Base-by-base conservation (phyloP, 176 grass and related monocot species). In the Aegilops sharonensis region DNA sequence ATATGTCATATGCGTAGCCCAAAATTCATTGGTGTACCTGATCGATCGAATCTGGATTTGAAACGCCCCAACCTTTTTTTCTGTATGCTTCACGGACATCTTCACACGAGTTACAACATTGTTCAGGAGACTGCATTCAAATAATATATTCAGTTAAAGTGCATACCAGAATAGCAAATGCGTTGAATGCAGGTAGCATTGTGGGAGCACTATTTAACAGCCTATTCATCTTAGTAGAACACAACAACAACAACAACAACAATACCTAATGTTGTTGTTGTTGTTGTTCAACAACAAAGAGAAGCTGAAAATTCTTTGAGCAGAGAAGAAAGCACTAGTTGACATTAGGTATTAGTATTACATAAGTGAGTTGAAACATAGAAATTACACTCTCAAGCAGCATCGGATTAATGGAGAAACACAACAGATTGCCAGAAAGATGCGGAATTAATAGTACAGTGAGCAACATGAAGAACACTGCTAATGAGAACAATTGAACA, bases 101-200 rank as follows among this genome's bases (percentile, higher is more conserved):
- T 80, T 99, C 97, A 85, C 97, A 99, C 14, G 94, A 50, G 91
- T 99, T 99, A 87, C 97, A 99, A 83, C 97, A 99, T 72, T 96
- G 83, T 27, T 64, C 90, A 89, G 94, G 90, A 83, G 92, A 89
- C 97, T 99, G 81, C 85, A 87, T 89, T 67, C 29, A 91, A 86
- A 65, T 59, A 89, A 73, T 39, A 87, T 30, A 6, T 57, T 85
- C 34, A 70, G 71, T 88, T 36, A 63, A 56, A 78, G 43, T 50
- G 24, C 17, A 72, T 83, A 52, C 45, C 20, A 78, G 70, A 89
- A 59, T 60, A 78, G 52, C 18, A 32, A 78, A 85, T 45, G 68
- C 5, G 12, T 23, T 56, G 75, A 24, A 85, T 27, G 21, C n/a
- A 32, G 39, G 61, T 20, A 85, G 11, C 23, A 68, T 67, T 82